Conservation (phyloP, 371 early-diverging fungal genomes). For the Lichtheimia corymbifera region DNA sequence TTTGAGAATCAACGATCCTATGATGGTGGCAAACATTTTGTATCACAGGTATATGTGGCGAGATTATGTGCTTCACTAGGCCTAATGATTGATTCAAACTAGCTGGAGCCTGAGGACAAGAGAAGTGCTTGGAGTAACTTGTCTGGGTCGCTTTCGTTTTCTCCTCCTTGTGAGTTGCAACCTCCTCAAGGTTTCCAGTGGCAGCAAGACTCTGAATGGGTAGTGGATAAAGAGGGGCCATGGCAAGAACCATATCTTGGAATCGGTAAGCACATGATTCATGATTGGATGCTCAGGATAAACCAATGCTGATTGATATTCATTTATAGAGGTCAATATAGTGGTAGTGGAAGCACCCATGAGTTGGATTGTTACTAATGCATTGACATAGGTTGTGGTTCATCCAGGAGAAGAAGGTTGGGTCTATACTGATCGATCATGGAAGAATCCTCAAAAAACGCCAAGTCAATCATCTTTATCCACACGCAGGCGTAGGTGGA, state of each 20-base stretch:
- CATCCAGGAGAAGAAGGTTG: conserved; percentile 27
- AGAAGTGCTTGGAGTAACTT: conserved; percentile 30
- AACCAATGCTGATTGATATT: background rate
- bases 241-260: conserved; percentile 39
- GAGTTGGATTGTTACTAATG: background rate
- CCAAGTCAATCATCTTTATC: background rate
- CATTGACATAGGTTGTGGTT: conserved; percentile 11
- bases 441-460: conserved; percentile 12
- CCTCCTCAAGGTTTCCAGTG: conserved; percentile 41
- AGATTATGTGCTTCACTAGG: background rate
- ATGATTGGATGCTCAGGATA: background rate
- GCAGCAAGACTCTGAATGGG: conserved; percentile 36
- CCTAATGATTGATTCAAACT: background rate
- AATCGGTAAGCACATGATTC: conserved; percentile 19
- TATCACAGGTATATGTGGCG: conserved; percentile 26
- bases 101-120: conserved; percentile 9
- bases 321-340: conserved; percentile 8
- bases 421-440: conserved; percentile 28
- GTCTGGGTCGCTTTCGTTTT: conserved; percentile 18
- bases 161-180: conserved; percentile 18
- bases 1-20: conserved; percentile 32
- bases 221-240: conserved; percentile 33
- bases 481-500: conserved; percentile 25
- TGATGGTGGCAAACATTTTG: conserved; percentile 33
- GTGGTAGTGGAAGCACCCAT: background rate